Base-by-base conservation (phyloP, 2,329 filamentous ascomycete species). In the Xylaria sp. region DNA sequence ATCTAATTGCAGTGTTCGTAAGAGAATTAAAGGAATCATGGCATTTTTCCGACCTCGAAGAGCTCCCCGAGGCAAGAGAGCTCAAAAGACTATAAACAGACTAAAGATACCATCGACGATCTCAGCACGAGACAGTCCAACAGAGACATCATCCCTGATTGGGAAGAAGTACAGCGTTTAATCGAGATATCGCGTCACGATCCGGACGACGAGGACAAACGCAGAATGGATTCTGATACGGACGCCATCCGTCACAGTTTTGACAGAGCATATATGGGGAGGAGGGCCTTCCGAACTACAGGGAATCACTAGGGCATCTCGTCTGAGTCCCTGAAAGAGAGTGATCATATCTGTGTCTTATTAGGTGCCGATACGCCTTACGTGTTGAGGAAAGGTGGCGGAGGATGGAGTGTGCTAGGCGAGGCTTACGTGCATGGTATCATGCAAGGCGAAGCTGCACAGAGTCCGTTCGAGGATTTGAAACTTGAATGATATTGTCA, bases 381-480 rank as follows among this genome's bases (percentile, higher is more conserved):
- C 19, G 56, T 60, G 12, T 60, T 60, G 42, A 60, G 56, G 24
- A 36, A 27, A 50, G 12, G 21, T 19, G n/a, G 17, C 11, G 21
- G 9, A n/a, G 42, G 56, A 48, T 60, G 56, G 56, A 39, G 19
- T 42, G 39, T 60, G 27, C 21, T 60, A 27, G 56, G 56, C 17
- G 56, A 60, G 30, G 56, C 56, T 60, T 60, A 60, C 8, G 56
- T 60, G 3, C 56, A 60, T 19, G 56, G 56, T 27, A 60, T 60
- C 24, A 60, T 60, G 56, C 5, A 60, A 34, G 56, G 56, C 36
- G 56, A 61, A 48, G 58, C 58, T 36, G 47, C 59, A 11, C 21
- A 42, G 1, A 21, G 30, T 17, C 14, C 17, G 14, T 61, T 51
- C 47, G 0, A 30, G 12, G 32, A 61, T 53, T 2, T 53, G 32